Evolutionary conservation across 2,329 filamentous ascomycete species (phyloP).

Genomic region (Cladosporium sp.): DNA sequence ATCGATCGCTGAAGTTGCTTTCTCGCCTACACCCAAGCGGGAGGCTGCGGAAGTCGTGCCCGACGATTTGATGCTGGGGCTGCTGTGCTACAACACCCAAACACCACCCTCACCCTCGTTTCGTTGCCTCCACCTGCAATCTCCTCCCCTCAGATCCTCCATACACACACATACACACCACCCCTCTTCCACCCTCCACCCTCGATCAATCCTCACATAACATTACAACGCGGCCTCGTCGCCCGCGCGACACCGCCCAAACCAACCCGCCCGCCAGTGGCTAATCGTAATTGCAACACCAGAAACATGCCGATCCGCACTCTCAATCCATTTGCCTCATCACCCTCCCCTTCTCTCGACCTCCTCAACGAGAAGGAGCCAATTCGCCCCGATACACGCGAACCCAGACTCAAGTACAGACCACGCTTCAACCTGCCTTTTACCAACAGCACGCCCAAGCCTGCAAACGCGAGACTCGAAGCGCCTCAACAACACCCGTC

Average conservation of each 20-base stretch:
- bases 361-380: slow-evolving; percentile 56
- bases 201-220: background rate
- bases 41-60: slow-evolving; percentile 16
- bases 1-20: slow-evolving; percentile 12
- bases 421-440: slow-evolving; percentile 37
- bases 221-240: background rate
- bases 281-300: slow-evolving; percentile 36
- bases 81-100: background rate
- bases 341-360: slow-evolving; percentile 52
- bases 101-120: background rate
- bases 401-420: slow-evolving; percentile 29
- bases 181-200: background rate
- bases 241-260: slow-evolving; percentile 14
- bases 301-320: slow-evolving; percentile 65
- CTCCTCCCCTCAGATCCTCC: background rate
- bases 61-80: background rate
- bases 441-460: slow-evolving; percentile 32
- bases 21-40: background rate
- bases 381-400: slow-evolving; percentile 34
- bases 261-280: slow-evolving; percentile 21
- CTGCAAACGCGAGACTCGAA: slow-evolving; percentile 32
- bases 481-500: slow-evolving; percentile 53
- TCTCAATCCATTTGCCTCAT: slow-evolving; percentile 60
- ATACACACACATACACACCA: background rate
- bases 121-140: background rate